Evolutionary conservation across 2,329 filamentous ascomycete species (phyloP), one percentile per base, ranked within the genome.

Genomic region (Coniochaeta sp.): DNA sequence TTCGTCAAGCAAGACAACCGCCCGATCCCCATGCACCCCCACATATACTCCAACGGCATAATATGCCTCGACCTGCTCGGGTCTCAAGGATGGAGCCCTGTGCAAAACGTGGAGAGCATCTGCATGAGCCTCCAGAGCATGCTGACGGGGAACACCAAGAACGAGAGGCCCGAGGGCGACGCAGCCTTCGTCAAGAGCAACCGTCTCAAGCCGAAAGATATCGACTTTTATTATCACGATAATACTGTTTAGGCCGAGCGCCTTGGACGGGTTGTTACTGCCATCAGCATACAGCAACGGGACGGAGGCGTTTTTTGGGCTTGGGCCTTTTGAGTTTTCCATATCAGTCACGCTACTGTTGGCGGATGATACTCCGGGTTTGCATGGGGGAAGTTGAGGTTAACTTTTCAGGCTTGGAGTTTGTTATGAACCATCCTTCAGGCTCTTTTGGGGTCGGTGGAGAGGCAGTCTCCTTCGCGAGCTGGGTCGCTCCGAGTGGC

Each of bases 91-190:
- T 99, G 94, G 94, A 94, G 87, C 47, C 94, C 94, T 0, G 92
- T 99, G 0, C 94, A 99, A 66, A 96, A 92, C 53, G 94, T 96
- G 8, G 92, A 97, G 74, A 95, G 88, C 63, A 85, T 99, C 24
- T 96, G 91, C 74, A 94, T 99, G 82, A 95, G 90, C 68, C 81
- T 99, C 51, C 94, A 99, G 71, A 96, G 90, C 73, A 99, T 99
- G 94, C 72, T 99, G 64, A 96, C 94, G 1, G 91, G 92, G 55
- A 99, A 99, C 67, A 86, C 82, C 10, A 92, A 91, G 71, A 86
- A 92, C 62, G 91, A 97, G 71, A 79, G 94, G 30, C 94, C 94
- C 0, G 86, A 87, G 0, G 94, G 92, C 4, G 91, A 99, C 63
- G 88, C 87, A 52, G 87, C 94, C 10, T 97, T 99, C 63, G 91